Evolutionary conservation across 73 alveolate genomes (phyloP).

Genomic region (Durusdinium trenchii): DNA sequence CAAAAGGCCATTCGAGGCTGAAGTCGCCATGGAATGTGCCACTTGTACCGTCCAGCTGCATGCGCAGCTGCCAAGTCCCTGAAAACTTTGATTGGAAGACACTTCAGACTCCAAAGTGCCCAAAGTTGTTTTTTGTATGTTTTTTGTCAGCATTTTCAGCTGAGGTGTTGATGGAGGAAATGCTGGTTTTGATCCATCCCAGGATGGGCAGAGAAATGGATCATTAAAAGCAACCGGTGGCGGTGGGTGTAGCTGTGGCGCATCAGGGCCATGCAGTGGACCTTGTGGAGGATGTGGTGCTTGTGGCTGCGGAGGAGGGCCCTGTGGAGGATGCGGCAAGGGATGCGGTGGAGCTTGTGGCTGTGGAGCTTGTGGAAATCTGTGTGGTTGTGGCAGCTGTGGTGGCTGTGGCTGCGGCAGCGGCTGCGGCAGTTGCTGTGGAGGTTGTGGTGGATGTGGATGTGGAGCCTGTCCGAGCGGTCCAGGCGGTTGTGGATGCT

Average conservation of each 20-base stretch:
- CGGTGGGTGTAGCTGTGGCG: constrained; percentile 24
- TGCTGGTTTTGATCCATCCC: too few species aligned
- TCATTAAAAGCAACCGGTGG: not conserved
- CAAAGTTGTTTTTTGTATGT: too few species aligned
- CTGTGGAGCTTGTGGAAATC: not conserved
- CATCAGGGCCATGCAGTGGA: constrained; percentile 27
- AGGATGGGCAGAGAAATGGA: too few species aligned
- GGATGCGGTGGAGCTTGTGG: constrained; percentile 39
- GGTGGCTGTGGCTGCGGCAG: constrained; percentile 70
- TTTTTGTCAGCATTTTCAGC: too few species aligned
- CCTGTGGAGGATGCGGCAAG: not conserved
- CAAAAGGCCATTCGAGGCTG: too few species aligned
- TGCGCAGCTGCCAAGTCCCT: too few species aligned
- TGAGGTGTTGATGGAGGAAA: too few species aligned
- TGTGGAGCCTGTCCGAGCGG: not conserved
- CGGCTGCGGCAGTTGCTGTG: constrained; percentile 36
- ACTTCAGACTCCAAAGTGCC: too few species aligned
- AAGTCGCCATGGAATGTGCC: too few species aligned
- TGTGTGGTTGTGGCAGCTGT: not conserved
- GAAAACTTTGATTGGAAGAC: too few species aligned
- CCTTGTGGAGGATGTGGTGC: constrained; percentile 17
- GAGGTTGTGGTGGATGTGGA: constrained; percentile 39
- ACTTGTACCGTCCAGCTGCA: too few species aligned
- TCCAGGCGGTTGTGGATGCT: not conserved
- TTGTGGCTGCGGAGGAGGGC: constrained; percentile 23